phyloP scores from a whole-genome alignment of 176 grass and related monocot genomes.

The Sorghum bicolor region DNA sequence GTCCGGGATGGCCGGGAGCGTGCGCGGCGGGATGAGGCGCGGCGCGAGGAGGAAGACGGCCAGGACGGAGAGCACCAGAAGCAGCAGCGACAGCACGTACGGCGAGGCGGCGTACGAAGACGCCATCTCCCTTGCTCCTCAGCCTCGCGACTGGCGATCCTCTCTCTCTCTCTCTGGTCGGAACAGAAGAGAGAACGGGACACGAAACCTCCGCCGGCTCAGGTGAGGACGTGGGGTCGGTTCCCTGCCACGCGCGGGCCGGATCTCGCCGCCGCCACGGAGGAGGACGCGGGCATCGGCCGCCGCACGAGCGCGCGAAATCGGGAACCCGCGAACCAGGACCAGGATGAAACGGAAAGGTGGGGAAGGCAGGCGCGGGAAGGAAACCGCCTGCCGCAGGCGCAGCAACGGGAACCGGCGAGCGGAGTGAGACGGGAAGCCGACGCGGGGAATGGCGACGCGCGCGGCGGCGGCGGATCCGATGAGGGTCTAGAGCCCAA shows the following conservation, averaged over 20 bases:
- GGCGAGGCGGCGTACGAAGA: slow-evolving; percentile 47
- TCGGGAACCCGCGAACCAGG: not conserved
- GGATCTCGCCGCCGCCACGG: not conserved
- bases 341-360: not conserved
- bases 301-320: not conserved
- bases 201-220: not conserved
- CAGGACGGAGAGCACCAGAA: slow-evolving; percentile 69
- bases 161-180: not conserved
- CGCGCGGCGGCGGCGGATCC: not conserved
- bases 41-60: slow-evolving; percentile 67
- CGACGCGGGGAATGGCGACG: not conserved
- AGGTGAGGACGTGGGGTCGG: not conserved
- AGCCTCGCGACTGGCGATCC: not conserved
- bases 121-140: slow-evolving; percentile 24
- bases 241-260: not conserved
- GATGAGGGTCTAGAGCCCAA: not conserved
- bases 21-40: slow-evolving; percentile 62
- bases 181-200: not conserved
- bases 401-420: not conserved
- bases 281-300: not conserved
- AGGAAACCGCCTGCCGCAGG: not conserved
- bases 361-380: not conserved
- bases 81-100: slow-evolving; percentile 63
- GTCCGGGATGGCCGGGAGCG: slow-evolving; percentile 81
- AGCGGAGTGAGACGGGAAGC: not conserved